Evolutionary conservation across 2,329 filamentous ascomycete genomes (phyloP), one percentile per base, ranked within the genome.

Genomic region (Verticillium zaregamsianum): DNA sequence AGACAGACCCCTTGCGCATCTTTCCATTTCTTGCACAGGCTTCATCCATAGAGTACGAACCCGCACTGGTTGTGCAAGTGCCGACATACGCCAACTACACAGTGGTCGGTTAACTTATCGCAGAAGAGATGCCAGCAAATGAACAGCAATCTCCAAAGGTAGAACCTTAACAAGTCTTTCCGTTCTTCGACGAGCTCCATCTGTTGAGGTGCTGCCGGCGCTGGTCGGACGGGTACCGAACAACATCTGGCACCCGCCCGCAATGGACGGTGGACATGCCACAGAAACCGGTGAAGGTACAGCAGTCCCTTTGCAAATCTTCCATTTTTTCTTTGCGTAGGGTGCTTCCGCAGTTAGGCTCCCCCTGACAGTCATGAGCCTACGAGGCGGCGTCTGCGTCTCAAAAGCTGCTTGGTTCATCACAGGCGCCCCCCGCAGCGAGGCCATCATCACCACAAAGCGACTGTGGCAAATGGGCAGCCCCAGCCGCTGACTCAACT

Each of bases 11-110:
- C 55, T 33, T 58, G 32, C 56, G 55, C n/a, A 25, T 61, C 39
- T 59, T 55, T 17, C 56, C 56, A 35, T 61, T 61, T 31, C 39
- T 59, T 2, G 37, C 60, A 35, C 60, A 61, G 23, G n/a, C 15
- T 35, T 52, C 59, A 39, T 61, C 55, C n/a, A 33, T 57, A 17
- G 33, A 57, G 32, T 32, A 33, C 9, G 35, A 57, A 33, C 54
- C 59, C 4, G n/a, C 31, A 14, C 15, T 39, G 55, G 23, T 25
- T 20, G 59, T 28, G 28, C 4, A 28, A 28, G 28, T 28, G 28
- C 5, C 28, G 28, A 28, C 5, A 28, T 6, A 28, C 5, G 28
- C 28, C 28, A 28, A 6, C 28, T 28, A 4, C 28, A 28, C 4
- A 2, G 28, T 28, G 28, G 28, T 23, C 59, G 57, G 37, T 39